Evolutionary conservation across 352 stramenopile genomes (phyloP), one percentile per base, ranked within the genome.

Genomic region (Pythium volutum): DNA sequence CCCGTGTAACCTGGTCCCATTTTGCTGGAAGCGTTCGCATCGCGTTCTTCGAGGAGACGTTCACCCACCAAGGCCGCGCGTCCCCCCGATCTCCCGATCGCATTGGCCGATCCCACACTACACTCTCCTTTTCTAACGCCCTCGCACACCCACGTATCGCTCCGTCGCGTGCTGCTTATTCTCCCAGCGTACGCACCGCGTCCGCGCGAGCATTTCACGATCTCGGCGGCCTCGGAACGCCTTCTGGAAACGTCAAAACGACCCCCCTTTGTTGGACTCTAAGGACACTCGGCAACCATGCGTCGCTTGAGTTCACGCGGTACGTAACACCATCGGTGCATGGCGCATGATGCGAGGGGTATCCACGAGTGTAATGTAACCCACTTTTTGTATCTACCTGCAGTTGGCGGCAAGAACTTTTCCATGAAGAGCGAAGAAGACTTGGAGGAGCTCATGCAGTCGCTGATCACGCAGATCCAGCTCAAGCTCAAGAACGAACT

Each of bases 401-500:
- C 51, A 52, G 22, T 23, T 20, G 45, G 55, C 42, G 73, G 71
- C 70, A 87, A 87, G 64, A 93, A 89, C 62, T 88, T 88, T 55
- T 85, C 73, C 11, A 85, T 91, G 67, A 84, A 86, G 64, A 91
- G 75, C 59, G 81, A 93, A 46, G 81, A 93, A 57, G 84, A 93
- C 56, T 67, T 93, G 46, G 81, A 93, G 62, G 84, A 93, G 67
- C 76, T 93, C 39, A 87, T 93, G 77, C 84, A 93, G 73, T 81
- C 80, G 57, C 75, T 93, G 15, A 71, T 93, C 52, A 79, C 78
- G 26, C 84, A 93, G 64, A 93, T 95, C 60, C 87, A 95, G 69
- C 60, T 79, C 58, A 93, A 93, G 55, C 76, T 95, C 58, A 91
- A 92, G 69, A 90, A 83, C 45, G 87, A 95, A 62, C 71, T 95